A percentile compares a stretch with the other conserved stretches of the same genome.
These are phyloP conservation scores for Citropsis articulata DNA, from an alignment of 345 rosid genomes.

Conservation along the genomic window DNA sequence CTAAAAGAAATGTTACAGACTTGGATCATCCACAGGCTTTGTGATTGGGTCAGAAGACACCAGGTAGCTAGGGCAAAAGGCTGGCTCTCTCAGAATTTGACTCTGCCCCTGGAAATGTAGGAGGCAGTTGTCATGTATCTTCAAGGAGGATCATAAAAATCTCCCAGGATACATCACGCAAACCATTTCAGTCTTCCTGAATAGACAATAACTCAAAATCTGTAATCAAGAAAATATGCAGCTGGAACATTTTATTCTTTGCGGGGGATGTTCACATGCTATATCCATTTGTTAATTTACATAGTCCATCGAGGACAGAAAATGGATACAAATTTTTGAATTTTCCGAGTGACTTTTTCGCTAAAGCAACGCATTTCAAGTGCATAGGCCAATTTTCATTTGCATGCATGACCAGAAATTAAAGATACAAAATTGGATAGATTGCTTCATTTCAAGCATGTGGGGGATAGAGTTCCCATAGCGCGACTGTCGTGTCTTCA, in stretches of 20 bases:
- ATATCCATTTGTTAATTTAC: neutral
- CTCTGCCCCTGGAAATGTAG: neutral
- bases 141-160: neutral
- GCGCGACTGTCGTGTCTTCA: conserved; percentile 73
- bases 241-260: neutral
- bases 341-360: neutral
- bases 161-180: neutral
- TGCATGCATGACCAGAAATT: neutral
- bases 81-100: neutral
- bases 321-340: neutral
- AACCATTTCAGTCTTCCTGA: neutral
- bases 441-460: conserved; percentile 21
- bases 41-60: neutral
- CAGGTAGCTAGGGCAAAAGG: neutral
- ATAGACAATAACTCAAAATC: too few relatives aligned
- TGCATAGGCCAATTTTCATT: too few relatives aligned
- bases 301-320: neutral
- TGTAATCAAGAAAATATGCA: neutral
- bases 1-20: neutral
- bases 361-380: neutral
- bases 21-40: too few relatives aligned
- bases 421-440: neutral
- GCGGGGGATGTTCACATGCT: neutral
- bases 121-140: neutral
- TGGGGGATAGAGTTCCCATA: conserved; percentile 92